phyloP scores from a whole-genome alignment of 2,329 filamentous ascomycete genomes.

The Aspergillus felis region DNA sequence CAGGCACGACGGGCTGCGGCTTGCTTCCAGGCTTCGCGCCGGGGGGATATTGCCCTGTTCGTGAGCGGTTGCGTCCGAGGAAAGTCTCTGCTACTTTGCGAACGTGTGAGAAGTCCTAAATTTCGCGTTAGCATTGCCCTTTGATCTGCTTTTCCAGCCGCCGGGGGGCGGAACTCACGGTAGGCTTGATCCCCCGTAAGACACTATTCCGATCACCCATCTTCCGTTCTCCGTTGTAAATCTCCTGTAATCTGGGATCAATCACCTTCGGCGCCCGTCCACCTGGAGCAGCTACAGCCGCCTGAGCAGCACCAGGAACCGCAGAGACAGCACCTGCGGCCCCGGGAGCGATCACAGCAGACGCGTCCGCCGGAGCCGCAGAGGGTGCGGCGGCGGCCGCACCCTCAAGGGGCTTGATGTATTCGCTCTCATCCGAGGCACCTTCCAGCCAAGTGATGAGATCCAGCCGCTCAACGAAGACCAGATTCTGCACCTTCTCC shows the following conservation, averaged over 20 bases:
- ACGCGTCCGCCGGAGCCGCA: slow-evolving; percentile 34
- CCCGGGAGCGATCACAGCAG: slow-evolving; percentile 49
- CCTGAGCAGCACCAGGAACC: slow-evolving; percentile 42
- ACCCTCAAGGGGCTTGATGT: slow-evolving; percentile 77
- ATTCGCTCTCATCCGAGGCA: slow-evolving; percentile 84
- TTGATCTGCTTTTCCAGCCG: not conserved
- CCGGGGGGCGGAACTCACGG: slow-evolving; percentile 49
- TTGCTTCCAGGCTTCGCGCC: slow-evolving; percentile 33
- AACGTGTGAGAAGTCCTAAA: slow-evolving; percentile 87
- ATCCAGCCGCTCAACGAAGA: slow-evolving; percentile 87
- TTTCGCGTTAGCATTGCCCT: not conserved
- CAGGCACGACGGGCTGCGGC: slow-evolving; percentile 27
- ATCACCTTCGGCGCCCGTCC: slow-evolving; percentile 61
- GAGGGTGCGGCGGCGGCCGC: slow-evolving; percentile 45
- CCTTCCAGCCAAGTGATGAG: slow-evolving; percentile 91
- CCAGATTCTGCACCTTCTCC: slow-evolving; percentile 76
- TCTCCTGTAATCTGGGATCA: slow-evolving; percentile 78
- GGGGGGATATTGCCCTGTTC: slow-evolving; percentile 33
- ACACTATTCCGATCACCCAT: slow-evolving; percentile 91
- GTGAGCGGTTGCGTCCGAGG: slow-evolving; percentile 54
- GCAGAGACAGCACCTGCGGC: slow-evolving; percentile 41
- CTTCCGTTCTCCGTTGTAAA: slow-evolving; percentile 85
- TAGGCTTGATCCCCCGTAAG: slow-evolving; percentile 80
- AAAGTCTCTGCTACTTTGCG: slow-evolving; percentile 80
- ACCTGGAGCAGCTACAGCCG: slow-evolving; percentile 32